phyloP scores from a whole-genome alignment of 2,329 filamentous ascomycete genomes.

The Coleophoma cylindrospora region DNA sequence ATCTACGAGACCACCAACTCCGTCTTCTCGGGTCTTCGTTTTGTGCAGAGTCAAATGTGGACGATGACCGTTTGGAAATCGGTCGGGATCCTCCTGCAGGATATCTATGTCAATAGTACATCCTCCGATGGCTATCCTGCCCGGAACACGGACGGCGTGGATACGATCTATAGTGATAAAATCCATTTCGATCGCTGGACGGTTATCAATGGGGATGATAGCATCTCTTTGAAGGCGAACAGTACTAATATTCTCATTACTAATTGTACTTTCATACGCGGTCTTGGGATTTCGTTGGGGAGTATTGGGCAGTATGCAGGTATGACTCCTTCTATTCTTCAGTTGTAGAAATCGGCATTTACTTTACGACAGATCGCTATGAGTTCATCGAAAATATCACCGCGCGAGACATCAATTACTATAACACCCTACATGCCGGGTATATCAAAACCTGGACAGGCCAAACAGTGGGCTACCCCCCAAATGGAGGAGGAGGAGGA shows the following conservation, averaged over 20 bases:
- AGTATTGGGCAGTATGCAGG: slow-evolving; percentile 50
- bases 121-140: slow-evolving; percentile 24
- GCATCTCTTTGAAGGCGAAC: slow-evolving; percentile 49
- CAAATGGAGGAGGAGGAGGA: slow-evolving; percentile 55
- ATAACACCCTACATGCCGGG: slow-evolving; percentile 39
- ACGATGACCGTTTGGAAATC: slow-evolving; percentile 38
- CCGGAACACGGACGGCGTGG: slow-evolving; percentile 34
- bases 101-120: slow-evolving; percentile 49
- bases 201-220: slow-evolving; percentile 46
- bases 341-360: too few species aligned
- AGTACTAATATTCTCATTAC: slow-evolving; percentile 46
- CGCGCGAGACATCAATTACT: slow-evolving; percentile 39
- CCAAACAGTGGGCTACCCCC: slow-evolving; percentile 41
- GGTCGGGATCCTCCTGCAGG: slow-evolving; percentile 38
- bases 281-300: slow-evolving; percentile 48
- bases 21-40: slow-evolving; percentile 40
- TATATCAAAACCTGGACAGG: slow-evolving; percentile 56
- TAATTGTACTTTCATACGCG: slow-evolving; percentile 42
- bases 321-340: neutral
- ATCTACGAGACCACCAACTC: slow-evolving; percentile 43
- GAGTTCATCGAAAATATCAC: slow-evolving; percentile 45
- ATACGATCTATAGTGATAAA: slow-evolving; percentile 46
- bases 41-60: slow-evolving; percentile 57
- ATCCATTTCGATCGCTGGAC: slow-evolving; percentile 45
- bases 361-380: slow-evolving; percentile 13